Evolutionary conservation across 2,329 filamentous ascomycete species (phyloP).

Genomic region (Teratosphaeria nubilosa): DNA sequence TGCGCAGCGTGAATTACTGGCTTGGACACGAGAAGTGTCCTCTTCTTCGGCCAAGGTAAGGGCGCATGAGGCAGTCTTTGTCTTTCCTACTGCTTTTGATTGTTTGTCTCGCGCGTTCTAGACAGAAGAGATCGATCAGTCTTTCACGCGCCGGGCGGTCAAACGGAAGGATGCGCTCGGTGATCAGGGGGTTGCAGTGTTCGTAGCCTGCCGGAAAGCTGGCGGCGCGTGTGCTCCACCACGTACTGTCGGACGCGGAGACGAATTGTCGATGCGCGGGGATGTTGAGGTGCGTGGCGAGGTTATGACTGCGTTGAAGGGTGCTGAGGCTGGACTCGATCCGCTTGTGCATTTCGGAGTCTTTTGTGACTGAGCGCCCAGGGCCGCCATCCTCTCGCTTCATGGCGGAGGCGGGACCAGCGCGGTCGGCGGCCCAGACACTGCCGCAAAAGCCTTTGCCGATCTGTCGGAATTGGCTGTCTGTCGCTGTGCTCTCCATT

Average conservation of each 20-base stretch:
- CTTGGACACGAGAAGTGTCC: constrained; percentile 4
- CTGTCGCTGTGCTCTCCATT: background rate
- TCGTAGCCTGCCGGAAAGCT: background rate
- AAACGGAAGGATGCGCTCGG: constrained; percentile 5
- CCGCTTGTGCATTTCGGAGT: constrained; percentile 1
- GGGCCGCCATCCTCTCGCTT: constrained; percentile 5
- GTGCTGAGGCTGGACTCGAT: background rate
- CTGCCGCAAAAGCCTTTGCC: background rate
- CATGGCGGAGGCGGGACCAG: background rate
- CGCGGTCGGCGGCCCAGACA: constrained; percentile 3
- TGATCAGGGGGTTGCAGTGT: constrained; percentile 2
- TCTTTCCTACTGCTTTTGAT: constrained; percentile 3
- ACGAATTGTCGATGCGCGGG: background rate
- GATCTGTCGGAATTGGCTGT: background rate
- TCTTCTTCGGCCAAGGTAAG: constrained; percentile 36
- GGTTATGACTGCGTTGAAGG: background rate
- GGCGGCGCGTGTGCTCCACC: background rate
- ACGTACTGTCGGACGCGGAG: background rate
- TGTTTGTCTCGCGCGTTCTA: background rate
- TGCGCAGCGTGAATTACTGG: constrained; percentile 36
- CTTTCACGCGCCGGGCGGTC: constrained; percentile 1
- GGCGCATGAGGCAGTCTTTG: constrained; percentile 38
- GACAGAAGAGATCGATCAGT: constrained; percentile 7
- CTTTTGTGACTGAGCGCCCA: constrained; percentile 3
- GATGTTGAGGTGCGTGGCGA: background rate